phyloP scores from a whole-genome alignment of 352 stramenopile species.

The Plasmopara muralis region DNA sequence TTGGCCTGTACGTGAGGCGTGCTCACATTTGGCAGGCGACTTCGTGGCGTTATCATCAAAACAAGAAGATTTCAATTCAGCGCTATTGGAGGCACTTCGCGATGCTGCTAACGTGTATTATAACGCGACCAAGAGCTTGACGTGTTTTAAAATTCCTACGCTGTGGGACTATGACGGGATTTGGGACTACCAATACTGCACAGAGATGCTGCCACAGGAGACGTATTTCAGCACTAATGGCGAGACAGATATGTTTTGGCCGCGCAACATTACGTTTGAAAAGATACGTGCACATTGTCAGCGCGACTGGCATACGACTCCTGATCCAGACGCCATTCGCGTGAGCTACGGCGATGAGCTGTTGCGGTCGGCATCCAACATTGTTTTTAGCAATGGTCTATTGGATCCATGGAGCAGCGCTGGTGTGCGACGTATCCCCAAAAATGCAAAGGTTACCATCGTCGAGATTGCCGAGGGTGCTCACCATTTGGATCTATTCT shows the following conservation, averaged over 20 bases:
- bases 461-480: constrained; percentile 72
- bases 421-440: constrained; percentile 64
- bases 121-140: constrained; percentile 74
- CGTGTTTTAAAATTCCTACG: constrained; percentile 69
- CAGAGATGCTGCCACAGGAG: constrained; percentile 86
- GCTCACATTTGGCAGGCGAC: constrained; percentile 49
- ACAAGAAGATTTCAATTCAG: constrained; percentile 12
- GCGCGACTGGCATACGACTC: constrained; percentile 51
- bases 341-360: constrained; percentile 64
- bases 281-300: constrained; percentile 60
- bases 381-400: constrained; percentile 93
- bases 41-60: constrained; percentile 29
- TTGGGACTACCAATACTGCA: constrained; percentile 91
- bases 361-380: constrained; percentile 81
- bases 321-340: constrained; percentile 69
- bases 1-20: constrained; percentile 90
- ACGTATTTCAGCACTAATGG: constrained; percentile 87
- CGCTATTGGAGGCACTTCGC: constrained; percentile 44
- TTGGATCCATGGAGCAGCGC: constrained; percentile 91
- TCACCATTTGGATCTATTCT: constrained; percentile 92
- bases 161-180: constrained; percentile 77
- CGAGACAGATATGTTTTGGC: constrained; percentile 91
- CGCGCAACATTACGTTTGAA: constrained; percentile 49
- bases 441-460: constrained; percentile 51
- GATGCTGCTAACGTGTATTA: constrained; percentile 82